Evolutionary conservation across 805 yeast species (phyloP).

Genomic region (Candida nanaspora): DNA sequence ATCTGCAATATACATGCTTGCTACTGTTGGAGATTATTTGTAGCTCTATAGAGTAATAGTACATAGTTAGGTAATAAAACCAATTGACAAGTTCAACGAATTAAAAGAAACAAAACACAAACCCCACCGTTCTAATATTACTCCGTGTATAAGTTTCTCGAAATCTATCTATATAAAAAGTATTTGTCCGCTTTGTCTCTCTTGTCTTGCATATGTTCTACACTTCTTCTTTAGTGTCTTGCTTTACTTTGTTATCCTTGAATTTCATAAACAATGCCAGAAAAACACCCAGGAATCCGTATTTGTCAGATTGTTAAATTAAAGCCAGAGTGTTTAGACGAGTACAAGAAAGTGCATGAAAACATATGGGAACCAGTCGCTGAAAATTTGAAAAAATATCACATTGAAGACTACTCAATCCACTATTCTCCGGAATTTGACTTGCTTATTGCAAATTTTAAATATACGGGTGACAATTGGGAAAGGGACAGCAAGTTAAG

Average conservation of each 20-base stretch:
- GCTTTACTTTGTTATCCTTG: background rate
- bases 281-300: constrained; percentile 27
- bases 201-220: too few relatives aligned
- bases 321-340: constrained; percentile 30
- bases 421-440: constrained; percentile 25
- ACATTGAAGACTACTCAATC: constrained; percentile 35
- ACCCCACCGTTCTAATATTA: background rate
- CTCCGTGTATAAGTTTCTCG: background rate
- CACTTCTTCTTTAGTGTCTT: background rate
- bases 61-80: background rate
- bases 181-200: too few relatives aligned
- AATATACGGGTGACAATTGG: constrained; percentile 33
- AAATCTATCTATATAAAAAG: too few relatives aligned
- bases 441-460: constrained; percentile 29
- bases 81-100: too few relatives aligned
- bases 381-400: constrained; percentile 25
- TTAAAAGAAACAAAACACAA: background rate
- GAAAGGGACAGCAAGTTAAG: constrained; percentile 26
- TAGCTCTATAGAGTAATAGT: background rate
- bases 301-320: constrained; percentile 32
- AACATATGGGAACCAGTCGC: constrained; percentile 26
- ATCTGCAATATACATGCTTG: constrained; percentile 1
- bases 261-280: background rate
- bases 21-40: background rate
- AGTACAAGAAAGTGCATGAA: constrained; percentile 28